Evolutionary conservation across 2,329 filamentous ascomycete species (phyloP).

Genomic region (Colletotrichum gigasporum): DNA sequence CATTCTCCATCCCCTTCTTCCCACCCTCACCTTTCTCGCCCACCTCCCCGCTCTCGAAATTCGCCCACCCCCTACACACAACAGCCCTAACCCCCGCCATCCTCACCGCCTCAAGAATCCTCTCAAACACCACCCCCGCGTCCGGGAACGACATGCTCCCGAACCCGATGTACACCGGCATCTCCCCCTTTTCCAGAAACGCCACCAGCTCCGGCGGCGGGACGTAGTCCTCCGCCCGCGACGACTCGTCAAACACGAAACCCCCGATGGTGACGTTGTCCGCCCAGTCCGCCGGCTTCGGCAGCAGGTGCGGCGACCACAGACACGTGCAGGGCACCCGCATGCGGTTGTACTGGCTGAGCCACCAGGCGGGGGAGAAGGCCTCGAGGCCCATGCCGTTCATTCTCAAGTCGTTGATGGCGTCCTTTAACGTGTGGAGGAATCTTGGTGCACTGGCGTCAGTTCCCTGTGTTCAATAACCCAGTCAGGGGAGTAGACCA

Average conservation of each 20-base stretch:
- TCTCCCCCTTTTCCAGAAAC: slow-evolving; percentile 41
- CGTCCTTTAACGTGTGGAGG: slow-evolving; percentile 30
- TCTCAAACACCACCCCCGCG: not conserved
- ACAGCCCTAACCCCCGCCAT: slow-evolving; percentile 12
- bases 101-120: not conserved
- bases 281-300: slow-evolving; percentile 64
- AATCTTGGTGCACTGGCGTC: slow-evolving; percentile 1
- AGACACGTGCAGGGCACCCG: slow-evolving; percentile 59
- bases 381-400: slow-evolving; percentile 54
- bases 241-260: slow-evolving; percentile 63
- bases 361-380: slow-evolving; percentile 57
- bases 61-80: slow-evolving; percentile 13
- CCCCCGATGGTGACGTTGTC: slow-evolving; percentile 62
- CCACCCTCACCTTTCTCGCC: not conserved
- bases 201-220: slow-evolving; percentile 48
- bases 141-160: slow-evolving; percentile 41
- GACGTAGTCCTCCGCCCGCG: slow-evolving; percentile 51
- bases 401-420: slow-evolving; percentile 57
- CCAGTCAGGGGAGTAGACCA: no score
- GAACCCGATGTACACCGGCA: slow-evolving; percentile 45
- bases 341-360: slow-evolving; percentile 55
- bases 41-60: not conserved
- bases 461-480: not conserved
- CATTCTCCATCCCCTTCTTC: not conserved
- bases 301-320: slow-evolving; percentile 53